Conservation (phyloP, 1,139 yeast genomes). For the Candida tetrigidarum region DNA sequence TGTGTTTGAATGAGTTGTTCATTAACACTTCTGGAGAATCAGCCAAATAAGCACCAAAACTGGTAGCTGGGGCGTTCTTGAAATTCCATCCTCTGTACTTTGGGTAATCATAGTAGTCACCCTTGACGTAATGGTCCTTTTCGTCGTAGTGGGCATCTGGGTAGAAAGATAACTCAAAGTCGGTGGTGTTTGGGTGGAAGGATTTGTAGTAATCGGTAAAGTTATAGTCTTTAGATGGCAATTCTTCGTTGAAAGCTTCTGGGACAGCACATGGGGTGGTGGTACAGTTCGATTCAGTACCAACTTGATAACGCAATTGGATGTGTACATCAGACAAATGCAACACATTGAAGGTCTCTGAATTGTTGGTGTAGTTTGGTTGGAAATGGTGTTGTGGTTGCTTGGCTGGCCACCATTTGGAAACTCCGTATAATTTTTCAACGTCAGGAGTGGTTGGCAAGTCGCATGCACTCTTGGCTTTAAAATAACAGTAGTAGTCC, state of each 20-base stretch:
- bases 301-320: constrained; percentile 57
- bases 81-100: constrained; percentile 42
- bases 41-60: constrained; percentile 64
- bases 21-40: constrained; percentile 66
- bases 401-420: constrained; percentile 38
- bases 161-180: constrained; percentile 26
- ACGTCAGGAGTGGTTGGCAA: constrained; percentile 36
- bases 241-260: constrained; percentile 35
- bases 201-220: constrained; percentile 30
- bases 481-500: constrained; percentile 38
- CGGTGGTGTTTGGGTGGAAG: constrained; percentile 26
- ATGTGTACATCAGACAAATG: constrained; percentile 71
- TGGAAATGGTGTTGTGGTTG: constrained; percentile 25
- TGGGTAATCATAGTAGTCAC: constrained; percentile 44
- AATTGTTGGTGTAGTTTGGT: constrained; percentile 28
- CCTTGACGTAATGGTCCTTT: constrained; percentile 38
- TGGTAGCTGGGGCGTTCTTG: constrained; percentile 55
- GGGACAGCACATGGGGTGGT: constrained; percentile 53
- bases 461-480: constrained; percentile 26
- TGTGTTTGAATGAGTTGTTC: constrained; percentile 56
- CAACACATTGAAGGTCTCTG: constrained; percentile 56
- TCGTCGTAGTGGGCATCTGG: constrained; percentile 33
- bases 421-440: constrained; percentile 28
- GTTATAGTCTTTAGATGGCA: constrained; percentile 32
- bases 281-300: constrained; percentile 66